Evolutionary conservation across 140 eudicot genomes (phyloP).

Genomic region (Flaveria floridana): DNA sequence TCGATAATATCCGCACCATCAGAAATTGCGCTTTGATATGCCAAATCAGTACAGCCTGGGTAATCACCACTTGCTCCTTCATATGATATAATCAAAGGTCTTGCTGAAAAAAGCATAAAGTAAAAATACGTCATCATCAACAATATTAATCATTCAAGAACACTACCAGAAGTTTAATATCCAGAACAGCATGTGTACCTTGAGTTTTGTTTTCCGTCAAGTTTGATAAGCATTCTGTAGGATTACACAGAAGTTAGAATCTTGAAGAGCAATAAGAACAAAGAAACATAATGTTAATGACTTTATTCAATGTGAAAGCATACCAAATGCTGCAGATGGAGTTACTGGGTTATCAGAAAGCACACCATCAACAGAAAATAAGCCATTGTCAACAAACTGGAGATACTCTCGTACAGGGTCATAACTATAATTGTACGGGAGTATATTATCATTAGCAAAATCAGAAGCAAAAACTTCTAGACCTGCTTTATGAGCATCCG

Average conservation of each 20-base stretch:
- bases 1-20: conserved; percentile 85
- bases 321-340: conserved; percentile 41
- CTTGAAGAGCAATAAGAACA: not conserved
- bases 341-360: conserved; percentile 81
- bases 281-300: not conserved
- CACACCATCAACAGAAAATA: conserved; percentile 85
- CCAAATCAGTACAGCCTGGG: conserved; percentile 78
- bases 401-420: conserved; percentile 77
- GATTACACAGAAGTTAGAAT: conserved; percentile 20
- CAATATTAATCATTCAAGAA: not conserved
- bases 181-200: conserved; percentile 32
- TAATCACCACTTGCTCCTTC: conserved; percentile 88
- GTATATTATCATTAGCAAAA: conserved; percentile 49
- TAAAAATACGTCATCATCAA: not conserved
- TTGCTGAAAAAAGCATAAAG: conserved; percentile 41
- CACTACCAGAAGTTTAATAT: not conserved
- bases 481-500: conserved; percentile 76
- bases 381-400: conserved; percentile 55
- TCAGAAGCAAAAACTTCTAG: conserved; percentile 65
- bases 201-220: conserved; percentile 46
- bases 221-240: conserved; percentile 72
- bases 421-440: conserved; percentile 67
- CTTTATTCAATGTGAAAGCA: not conserved
- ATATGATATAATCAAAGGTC: conserved; percentile 54
- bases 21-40: conserved; percentile 57